Evolutionary conservation across 2,329 filamentous ascomycete species (phyloP).

Genomic region (Apiospora arundinis): DNA sequence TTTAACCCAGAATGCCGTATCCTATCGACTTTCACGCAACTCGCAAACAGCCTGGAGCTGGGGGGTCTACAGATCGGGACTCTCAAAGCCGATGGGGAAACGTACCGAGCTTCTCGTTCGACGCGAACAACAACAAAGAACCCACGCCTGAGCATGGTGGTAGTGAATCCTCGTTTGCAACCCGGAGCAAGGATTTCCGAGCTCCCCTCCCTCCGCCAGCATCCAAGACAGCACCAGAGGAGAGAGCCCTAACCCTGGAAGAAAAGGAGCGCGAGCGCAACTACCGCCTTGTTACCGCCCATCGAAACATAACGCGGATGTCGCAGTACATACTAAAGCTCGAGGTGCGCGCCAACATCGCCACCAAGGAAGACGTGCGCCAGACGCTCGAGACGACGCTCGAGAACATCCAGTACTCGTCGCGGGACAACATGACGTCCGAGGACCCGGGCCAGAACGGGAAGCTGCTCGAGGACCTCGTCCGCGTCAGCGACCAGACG

Average conservation of each 20-base stretch:
- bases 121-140: neutral
- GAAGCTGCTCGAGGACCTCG: constrained; percentile 33
- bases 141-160: neutral
- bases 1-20: neutral
- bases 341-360: constrained; percentile 35
- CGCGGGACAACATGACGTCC: neutral
- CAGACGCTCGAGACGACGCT: constrained; percentile 38
- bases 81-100: neutral
- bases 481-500: constrained; percentile 29
- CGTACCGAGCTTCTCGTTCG: neutral
- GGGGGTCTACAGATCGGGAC: neutral
- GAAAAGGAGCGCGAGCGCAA: neutral
- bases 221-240: neutral
- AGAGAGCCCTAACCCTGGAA: neutral
- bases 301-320: constrained; percentile 33
- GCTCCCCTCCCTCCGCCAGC: neutral
- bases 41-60: neutral
- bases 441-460: constrained; percentile 18
- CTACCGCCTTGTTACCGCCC: constrained; percentile 24
- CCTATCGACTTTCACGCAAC: neutral
- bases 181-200: neutral
- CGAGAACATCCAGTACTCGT: constrained; percentile 26
- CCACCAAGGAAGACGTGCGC: constrained; percentile 37
- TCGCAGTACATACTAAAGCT: constrained; percentile 40
- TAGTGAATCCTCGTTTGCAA: neutral